Evolutionary conservation across 176 grass and related monocot genomes (phyloP), one percentile per base, ranked within the genome.

Genomic region (Elymus sibiricus): DNA sequence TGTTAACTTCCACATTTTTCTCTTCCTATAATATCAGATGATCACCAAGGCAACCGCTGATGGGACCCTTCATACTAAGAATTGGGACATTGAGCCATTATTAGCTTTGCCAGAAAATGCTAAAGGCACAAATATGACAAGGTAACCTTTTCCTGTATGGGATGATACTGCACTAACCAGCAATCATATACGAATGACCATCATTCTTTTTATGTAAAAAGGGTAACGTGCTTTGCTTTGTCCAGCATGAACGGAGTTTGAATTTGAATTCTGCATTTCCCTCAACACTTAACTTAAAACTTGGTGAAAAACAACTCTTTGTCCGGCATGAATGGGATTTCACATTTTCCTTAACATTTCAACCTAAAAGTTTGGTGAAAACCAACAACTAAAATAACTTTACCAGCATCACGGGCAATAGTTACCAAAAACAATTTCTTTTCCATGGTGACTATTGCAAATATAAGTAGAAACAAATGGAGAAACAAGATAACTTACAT

Each of bases 21-120:
- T 53, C 8, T 82, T 74, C n/a, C 22, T 16, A 26, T 46, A 56
- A 85, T 78, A 85, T 72, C 83, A 98, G 93, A 82, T 95, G 28
- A 95, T 95, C 56, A 91, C 77, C 35, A 98, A 93, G 74, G 95
- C 91, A 81, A 92, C 93, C 85, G 79, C 87, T 69, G 95, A 98
- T 81, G 91, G 86, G 42, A 98, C 86, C 37, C 87, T 98, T 77
- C 84, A 88, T 90, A 86, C 77, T 19, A 98, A 87, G 88, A 95
- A 93, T 63, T 95, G 95, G 95, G 95, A 95, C 85, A 91, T 84
- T 42, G 95, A 98, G 81, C 91, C 89, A 82, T 84, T 98, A 59
- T 88, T 92, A 79, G 68, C 89, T 55, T 90, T 95, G 87, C 89
- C 87, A 81, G 79, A 83, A 73, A 89, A 60, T 47, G 32, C 77